Base-by-base conservation (phyloP, 192 early-diverging fungal species). In the Coemansia sp. region DNA sequence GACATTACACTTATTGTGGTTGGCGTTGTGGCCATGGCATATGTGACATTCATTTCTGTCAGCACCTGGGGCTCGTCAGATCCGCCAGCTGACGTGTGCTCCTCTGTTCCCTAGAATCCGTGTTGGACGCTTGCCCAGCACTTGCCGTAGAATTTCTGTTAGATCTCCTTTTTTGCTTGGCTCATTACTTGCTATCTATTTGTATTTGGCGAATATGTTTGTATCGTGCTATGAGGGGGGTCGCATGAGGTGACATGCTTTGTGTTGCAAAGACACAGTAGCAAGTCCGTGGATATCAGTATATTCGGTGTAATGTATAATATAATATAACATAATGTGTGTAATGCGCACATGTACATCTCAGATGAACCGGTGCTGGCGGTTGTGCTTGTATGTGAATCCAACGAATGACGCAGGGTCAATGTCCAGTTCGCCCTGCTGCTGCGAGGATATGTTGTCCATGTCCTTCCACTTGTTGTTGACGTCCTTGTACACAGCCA, bases 341-440 rank as follows among this genome's bases (percentile, higher is more conserved):
- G 52, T 18, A 32, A 9, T 54, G 21, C 5, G 8, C 19, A 9
- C 3, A 26, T 8, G 48, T n/a, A 6, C 23, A 15, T 54, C 52
- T 59, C 57, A 59, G 39, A 75, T 72, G 38, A 76, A 81, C 23
- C 79, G 54, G 57, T 71, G 61, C 58, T 82, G 75, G 15, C 76
- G 72, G 56, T 75, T 83, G 56, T 86, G 86, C 43, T 83, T 77
- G 71, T 86, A 94, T 4, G 91, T 93, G 68, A 95, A 95, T 0
- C 93, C 92, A 23, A 91, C 71, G 70, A 95, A 94, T 48, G 93
- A 90, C 38, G 91, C 90, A 68, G 73, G 90, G 71, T 93, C 90
- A 0, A 89, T 84, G 16, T 88, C 83, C 4, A 72, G 52, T 4
- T 85, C 39, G 77, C 85, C 21, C 69, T 85, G 48, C 65, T 85